Evolutionary conservation across 768 basidiomycete species (phyloP), one percentile per base, ranked within the genome.

Genomic region (Punctularia strigosozonata): DNA sequence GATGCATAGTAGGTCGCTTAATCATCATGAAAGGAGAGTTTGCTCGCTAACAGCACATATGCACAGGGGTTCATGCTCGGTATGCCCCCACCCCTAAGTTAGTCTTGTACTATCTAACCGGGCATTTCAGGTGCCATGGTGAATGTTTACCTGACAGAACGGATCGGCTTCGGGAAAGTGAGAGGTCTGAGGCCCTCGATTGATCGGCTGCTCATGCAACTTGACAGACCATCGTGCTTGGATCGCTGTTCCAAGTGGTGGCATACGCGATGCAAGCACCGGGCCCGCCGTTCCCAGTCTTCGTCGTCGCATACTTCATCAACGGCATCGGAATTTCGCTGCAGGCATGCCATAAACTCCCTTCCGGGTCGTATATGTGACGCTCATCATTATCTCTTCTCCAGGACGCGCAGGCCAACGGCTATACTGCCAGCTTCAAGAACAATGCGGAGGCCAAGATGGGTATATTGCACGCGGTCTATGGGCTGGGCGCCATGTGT

Each of bases 381-480:
- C 20, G 8, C 33, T 8, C 10, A 34, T 19, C 8, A 12, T 19
- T 10, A 12, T 19, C 18, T 38, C 12, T 41, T 21, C 31, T 36
- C 21, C 12, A 69, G 61, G 65, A 72, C 36, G 65, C 70, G 14
- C 69, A 69, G 46, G 62, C 62, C 12, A 74, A 71, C 40, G 63
- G 65, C 2, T 64, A 67, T 22, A 58, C 65, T 2, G 63, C 65
- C 0, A 56, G 62, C 18, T 46, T 73, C 14, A 61, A 60, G 4
- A 56, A 56, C 13, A 56, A 64, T 31, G 52, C 59, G 8, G 53
- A 41, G 12, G 32, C 41, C 6, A 53, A 54, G 34, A 43, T 59
- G 36, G 42, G 52, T 8, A 32, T 54, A 12, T 39, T 55, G 4
- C 57, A 60, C 30, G 54, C 48, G 4, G 31, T 45, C 4, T 59